A percentile compares a stretch with the other conserved stretches of the same genome.
These are phyloP conservation scores for Cicer judaicum DNA, from an alignment of 306 rosid species.

Conservation along the genomic window DNA sequence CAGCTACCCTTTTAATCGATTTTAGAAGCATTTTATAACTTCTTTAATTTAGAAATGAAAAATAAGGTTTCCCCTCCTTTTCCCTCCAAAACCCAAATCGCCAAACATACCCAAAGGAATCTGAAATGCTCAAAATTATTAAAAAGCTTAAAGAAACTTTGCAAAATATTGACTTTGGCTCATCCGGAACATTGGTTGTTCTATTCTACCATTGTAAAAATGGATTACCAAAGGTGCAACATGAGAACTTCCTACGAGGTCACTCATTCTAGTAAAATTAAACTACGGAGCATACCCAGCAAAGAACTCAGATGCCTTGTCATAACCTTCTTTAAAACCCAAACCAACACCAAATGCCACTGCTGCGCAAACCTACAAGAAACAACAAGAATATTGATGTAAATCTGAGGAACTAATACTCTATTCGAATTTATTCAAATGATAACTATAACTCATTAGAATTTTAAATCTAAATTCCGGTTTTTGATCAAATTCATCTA, in stretches of 20 bases:
- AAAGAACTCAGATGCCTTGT: constrained; percentile 80
- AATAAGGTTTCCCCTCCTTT: too few relatives aligned
- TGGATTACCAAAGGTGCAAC: neutral
- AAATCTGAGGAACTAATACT: neutral
- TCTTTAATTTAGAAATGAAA: too few relatives aligned
- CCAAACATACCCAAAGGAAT: neutral
- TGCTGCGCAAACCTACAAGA: constrained; percentile 68
- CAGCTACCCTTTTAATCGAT: too few relatives aligned
- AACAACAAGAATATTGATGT: constrained; percentile 7
- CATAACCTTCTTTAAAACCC: constrained; percentile 81
- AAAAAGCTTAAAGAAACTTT: constrained; percentile 8
- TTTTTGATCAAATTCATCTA: too few relatives aligned
- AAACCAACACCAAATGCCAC: constrained; percentile 84
- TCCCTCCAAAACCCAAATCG: too few relatives aligned
- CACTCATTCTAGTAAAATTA: constrained; percentile 3
- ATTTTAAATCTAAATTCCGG: too few relatives aligned
- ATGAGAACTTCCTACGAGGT: neutral
- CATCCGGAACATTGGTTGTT: constrained; percentile 29
- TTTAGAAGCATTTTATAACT: too few relatives aligned
- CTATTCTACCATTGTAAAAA: constrained; percentile 11
- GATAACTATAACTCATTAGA: too few relatives aligned
- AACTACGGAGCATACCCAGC: constrained; percentile 72
- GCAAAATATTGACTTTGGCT: constrained; percentile 19
- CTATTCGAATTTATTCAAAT: too few relatives aligned
- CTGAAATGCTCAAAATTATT: constrained; percentile 3